These are phyloP conservation scores for Fusarium metavorans DNA, from an alignment of 2,329 filamentous ascomycete genomes.

Conservation along the genomic window DNA sequence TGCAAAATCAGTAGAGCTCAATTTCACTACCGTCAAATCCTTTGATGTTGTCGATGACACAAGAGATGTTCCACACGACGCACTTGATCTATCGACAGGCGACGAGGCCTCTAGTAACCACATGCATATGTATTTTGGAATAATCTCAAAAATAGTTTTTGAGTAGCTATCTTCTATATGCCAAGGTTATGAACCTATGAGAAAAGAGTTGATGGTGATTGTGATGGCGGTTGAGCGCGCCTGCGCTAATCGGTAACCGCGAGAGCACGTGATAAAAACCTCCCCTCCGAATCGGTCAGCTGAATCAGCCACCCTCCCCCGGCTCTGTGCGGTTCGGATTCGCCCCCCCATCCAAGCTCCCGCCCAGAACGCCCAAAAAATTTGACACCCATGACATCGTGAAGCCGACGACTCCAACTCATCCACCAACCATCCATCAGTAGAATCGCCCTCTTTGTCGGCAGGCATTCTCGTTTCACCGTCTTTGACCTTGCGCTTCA, in stretches of 20 bases:
- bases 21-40: neutral
- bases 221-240: neutral
- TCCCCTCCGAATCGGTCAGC: slow-evolving; percentile 38
- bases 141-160: neutral
- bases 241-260: slow-evolving; percentile 1
- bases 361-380: slow-evolving; percentile 40
- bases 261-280: slow-evolving; percentile 38
- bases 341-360: slow-evolving; percentile 7
- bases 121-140: neutral
- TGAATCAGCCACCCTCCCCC: slow-evolving; percentile 34
- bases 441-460: slow-evolving; percentile 31
- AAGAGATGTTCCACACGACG: neutral
- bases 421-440: slow-evolving; percentile 34
- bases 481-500: neutral
- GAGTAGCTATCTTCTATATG: neutral
- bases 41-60: neutral
- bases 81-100: neutral
- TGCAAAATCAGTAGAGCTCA: neutral
- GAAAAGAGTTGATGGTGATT: neutral
- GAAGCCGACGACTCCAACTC: slow-evolving; percentile 42
- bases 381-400: slow-evolving; percentile 43
- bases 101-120: neutral
- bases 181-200: neutral
- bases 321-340: neutral
- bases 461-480: slow-evolving; percentile 16